Percentiles rank a stretch among this genome's conserved stretches.
Evolutionary conservation across 1,284 basidiomycete species (phyloP).

Genomic region (Sanghuangporus weigelae): DNA sequence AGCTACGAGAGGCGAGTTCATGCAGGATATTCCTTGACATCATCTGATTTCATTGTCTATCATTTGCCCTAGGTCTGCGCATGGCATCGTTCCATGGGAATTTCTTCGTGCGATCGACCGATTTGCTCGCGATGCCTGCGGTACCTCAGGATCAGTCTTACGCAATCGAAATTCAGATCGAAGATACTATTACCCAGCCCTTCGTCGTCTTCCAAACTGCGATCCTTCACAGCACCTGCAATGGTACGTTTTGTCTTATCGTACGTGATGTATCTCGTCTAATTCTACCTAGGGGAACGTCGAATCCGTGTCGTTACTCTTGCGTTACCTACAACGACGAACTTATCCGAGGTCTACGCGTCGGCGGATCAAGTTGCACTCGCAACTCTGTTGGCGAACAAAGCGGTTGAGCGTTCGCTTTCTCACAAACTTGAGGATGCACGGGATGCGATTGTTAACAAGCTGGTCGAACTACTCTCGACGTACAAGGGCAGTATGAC

Average conservation of each 20-base stretch:
- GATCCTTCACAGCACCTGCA: constrained; percentile 93
- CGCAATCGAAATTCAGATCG: constrained; percentile 94
- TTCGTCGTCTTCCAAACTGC: constrained; percentile 97
- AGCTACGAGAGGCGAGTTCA: constrained; percentile 72
- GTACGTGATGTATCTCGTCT: background rate
- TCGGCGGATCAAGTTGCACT: constrained; percentile 95
- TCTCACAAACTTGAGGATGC: constrained; percentile 92
- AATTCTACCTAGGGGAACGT: constrained; percentile 62
- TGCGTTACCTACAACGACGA: constrained; percentile 90
- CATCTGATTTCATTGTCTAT: background rate
- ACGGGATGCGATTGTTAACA: constrained; percentile 86
- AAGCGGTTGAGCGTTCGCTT: constrained; percentile 92
- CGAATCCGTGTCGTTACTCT: constrained; percentile 94
- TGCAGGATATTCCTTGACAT: background rate
- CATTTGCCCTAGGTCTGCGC: constrained; percentile 64
- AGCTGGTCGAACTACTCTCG: constrained; percentile 84
- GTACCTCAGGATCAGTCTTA: constrained; percentile 97
- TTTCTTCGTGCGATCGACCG: constrained; percentile 98
- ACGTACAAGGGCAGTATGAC: constrained; percentile 99
- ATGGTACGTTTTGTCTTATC: constrained; percentile 47
- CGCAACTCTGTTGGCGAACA: constrained; percentile 87
- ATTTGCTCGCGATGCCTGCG: constrained; percentile 93
- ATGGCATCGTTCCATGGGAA: constrained; percentile 99
- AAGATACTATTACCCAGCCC: constrained; percentile 89
- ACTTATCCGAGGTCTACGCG: constrained; percentile 90